Conservation (phyloP, 2,329 filamentous ascomycete genomes). For the Epichloe hybrida region DNA sequence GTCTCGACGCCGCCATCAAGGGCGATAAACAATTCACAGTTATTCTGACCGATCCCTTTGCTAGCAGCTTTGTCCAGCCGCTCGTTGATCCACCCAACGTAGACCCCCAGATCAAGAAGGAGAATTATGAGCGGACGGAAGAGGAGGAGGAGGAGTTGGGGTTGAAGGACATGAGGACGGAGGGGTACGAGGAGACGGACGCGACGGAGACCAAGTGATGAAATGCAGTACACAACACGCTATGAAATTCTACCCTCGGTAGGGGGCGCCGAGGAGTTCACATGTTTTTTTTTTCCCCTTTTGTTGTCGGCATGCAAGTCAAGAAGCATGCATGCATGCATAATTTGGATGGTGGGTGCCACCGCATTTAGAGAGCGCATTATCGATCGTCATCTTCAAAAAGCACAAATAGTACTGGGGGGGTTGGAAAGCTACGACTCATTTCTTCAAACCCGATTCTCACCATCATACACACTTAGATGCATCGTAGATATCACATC, state of each 20-base stretch:
- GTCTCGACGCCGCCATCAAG: conserved; percentile 62
- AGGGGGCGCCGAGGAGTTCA: too few species aligned
- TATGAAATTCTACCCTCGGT: neutral
- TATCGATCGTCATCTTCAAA: too few species aligned
- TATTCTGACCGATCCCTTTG: conserved; percentile 75
- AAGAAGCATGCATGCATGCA: too few species aligned
- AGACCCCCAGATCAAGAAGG: conserved; percentile 68
- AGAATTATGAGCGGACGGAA: conserved; percentile 74
- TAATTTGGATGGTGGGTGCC: too few species aligned
- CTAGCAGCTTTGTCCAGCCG: conserved; percentile 88
- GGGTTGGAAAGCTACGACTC: too few species aligned
- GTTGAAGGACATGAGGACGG: conserved; percentile 81
- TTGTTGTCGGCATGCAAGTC: too few species aligned
- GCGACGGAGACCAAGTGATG: conserved; percentile 12
- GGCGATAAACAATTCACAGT: conserved; percentile 73
- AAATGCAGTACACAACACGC: neutral
- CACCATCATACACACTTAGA: too few species aligned
- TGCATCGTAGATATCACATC: too few species aligned
- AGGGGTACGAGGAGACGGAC: conserved; percentile 54
- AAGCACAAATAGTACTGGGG: too few species aligned
- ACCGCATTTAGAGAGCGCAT: too few species aligned
- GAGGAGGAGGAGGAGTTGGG: conserved; percentile 93
- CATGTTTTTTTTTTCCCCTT: too few species aligned
- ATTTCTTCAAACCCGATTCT: too few species aligned
- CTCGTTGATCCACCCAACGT: conserved; percentile 55